Conservation (phyloP, 1,139 yeast genomes). For the Geotrichum candidum region DNA sequence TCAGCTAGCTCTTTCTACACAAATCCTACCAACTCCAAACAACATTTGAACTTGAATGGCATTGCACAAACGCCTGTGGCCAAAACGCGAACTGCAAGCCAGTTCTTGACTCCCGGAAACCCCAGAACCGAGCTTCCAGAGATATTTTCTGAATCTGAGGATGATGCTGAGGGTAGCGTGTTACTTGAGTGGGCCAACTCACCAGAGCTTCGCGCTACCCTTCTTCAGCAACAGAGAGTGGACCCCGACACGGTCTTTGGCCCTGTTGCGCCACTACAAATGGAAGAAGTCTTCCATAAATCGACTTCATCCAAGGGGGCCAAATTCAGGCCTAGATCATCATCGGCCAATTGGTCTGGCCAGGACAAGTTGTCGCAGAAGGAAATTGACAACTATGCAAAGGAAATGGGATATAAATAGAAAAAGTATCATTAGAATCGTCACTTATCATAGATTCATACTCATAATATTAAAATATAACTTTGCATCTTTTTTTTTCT, state of each 20-base stretch:
- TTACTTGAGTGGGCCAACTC: conserved; percentile 70
- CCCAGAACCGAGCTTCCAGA: conserved; percentile 39
- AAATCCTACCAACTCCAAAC: conserved; percentile 2
- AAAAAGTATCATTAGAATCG: background rate
- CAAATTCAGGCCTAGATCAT: conserved; percentile 48
- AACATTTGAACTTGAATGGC: conserved; percentile 1
- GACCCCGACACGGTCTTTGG: conserved; percentile 79
- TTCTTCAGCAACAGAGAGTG: conserved; percentile 52
- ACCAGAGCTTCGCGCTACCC: conserved; percentile 49
- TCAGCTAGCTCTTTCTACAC: conserved; percentile 1
- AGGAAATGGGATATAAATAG: conserved; percentile 47
- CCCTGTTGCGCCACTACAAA: conserved; percentile 59
- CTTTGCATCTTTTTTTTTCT: background rate
- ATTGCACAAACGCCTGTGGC: background rate
- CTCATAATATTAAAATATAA: background rate
- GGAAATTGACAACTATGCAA: conserved; percentile 49
- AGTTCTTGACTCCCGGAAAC: conserved; percentile 10
- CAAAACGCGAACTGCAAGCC: background rate
- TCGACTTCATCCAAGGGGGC: conserved; percentile 37
- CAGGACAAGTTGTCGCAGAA: conserved; percentile 42
- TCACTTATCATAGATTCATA: background rate
- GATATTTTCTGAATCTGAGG: conserved; percentile 52
- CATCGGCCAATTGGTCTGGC: conserved; percentile 52
- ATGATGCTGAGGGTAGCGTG: conserved; percentile 46
- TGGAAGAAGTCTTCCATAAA: conserved; percentile 61